Conservation (phyloP, 179 eudicot species). For the Beta macrorhiza region DNA sequence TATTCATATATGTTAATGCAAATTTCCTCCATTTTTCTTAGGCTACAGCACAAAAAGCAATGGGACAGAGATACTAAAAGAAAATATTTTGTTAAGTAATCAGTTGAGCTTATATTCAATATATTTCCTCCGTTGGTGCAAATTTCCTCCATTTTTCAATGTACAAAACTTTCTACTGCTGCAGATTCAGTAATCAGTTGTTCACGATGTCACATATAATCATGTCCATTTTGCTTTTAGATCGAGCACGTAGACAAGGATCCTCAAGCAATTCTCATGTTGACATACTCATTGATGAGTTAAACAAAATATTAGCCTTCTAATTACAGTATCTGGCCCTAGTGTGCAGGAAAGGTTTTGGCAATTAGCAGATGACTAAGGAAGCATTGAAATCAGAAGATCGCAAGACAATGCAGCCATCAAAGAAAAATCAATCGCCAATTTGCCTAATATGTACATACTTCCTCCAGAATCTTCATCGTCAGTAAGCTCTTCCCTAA, state of each 20-base stretch:
- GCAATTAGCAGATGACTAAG: not conserved
- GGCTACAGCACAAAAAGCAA: not conserved
- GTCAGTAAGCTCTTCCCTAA: constrained; percentile 73
- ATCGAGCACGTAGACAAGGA: not conserved
- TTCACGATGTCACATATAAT: not conserved
- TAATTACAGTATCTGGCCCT: not conserved
- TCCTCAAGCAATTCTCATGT: not conserved
- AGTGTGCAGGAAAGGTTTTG: not conserved
- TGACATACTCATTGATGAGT: not conserved
- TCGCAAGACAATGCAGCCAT: not conserved
- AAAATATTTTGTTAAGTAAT: too few relatives aligned
- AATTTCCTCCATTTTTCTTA: not conserved
- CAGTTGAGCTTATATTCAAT: too few relatives aligned
- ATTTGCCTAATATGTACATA: constrained; percentile 35
- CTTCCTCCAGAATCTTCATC: constrained; percentile 44
- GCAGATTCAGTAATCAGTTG: not conserved
- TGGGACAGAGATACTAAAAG: not conserved
- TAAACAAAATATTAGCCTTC: not conserved
- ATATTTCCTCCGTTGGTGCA: too few relatives aligned
- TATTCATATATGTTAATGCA: not conserved
- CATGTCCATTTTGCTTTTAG: not conserved
- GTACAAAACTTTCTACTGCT: too few relatives aligned
- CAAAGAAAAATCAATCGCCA: not conserved
- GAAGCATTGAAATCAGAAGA: constrained; percentile 3
- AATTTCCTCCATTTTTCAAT: too few relatives aligned